Base-by-base conservation (phyloP, 2,329 filamentous ascomycete genomes). In the Claviceps quebecensis region DNA sequence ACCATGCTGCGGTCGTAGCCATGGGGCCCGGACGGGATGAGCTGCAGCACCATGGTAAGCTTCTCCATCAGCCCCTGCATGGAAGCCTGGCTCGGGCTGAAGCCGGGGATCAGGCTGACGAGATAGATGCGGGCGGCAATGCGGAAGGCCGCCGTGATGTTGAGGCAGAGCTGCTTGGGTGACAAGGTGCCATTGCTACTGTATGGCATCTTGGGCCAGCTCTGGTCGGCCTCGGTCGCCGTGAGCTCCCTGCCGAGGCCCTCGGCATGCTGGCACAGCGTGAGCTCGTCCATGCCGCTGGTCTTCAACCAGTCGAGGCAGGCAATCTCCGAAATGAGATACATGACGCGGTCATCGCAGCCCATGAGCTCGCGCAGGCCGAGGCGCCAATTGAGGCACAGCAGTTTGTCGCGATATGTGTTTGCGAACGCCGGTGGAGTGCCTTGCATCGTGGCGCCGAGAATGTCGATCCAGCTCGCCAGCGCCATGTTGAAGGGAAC, bases 261-360 rank as follows among this genome's bases (percentile, higher is more conserved):
- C 55, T 85, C 83, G 40, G 97, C 88, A 67, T 96, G 91, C 54
- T 85, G 80, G 77, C 90, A 96, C 45, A 97, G 80, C 48, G 82
- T 80, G 57, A 93, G 83, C 62, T 93, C 84, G 59, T 95, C 86
- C 72, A 93, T 88, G 59, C 86, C 86, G 54, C 86, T 81, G 40
- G 75, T 72, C 74, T 93, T 94, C 56, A 96, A 79, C 3, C 87
- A 86, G 66, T 97, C 93, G 50, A 98, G 81, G 68, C 93, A 97
- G 51, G 91, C 87, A 60, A 97, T 95, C 70, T 98, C 93, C 2
- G 89, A 95, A 65, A 98, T 95, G 60, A 97, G 76, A 67, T 95
- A 97, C 89, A 98, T 96, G 69, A 97, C 86, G 22, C 83, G 82
- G 69, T 98, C 93, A 57, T 97, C 91, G 67, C 93, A 97, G 59